These are phyloP conservation scores for Paraphoma chrysanthemicola DNA, from an alignment of 2,329 filamentous ascomycete species.

Conservation along the genomic window DNA sequence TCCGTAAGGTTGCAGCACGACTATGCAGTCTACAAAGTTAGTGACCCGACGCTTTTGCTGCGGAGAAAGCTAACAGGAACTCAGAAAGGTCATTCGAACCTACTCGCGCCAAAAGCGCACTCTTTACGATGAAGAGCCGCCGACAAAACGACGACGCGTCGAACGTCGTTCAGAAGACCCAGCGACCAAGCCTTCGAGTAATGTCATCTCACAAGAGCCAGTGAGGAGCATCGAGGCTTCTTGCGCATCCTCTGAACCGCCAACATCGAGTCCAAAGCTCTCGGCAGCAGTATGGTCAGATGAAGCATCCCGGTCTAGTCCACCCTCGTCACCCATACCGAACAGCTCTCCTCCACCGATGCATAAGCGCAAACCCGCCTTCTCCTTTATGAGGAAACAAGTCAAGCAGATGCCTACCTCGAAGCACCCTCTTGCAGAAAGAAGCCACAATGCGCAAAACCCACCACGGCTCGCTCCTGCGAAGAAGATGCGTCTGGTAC, in stretches of 20 bases:
- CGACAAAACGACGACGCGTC: slow-evolving; percentile 48
- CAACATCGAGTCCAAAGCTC: slow-evolving; percentile 42
- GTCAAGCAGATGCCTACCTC: slow-evolving; percentile 14
- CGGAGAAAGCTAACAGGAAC: slow-evolving; percentile 15
- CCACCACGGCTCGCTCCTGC: slow-evolving; percentile 33
- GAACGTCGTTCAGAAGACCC: slow-evolving; percentile 14
- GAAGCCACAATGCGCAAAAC: slow-evolving; percentile 43
- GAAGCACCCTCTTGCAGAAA: slow-evolving; percentile 31
- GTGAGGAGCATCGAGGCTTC: not conserved
- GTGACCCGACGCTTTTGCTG: not conserved
- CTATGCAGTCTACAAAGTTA: slow-evolving; percentile 32
- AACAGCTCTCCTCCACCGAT: slow-evolving; percentile 31
- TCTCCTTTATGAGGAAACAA: slow-evolving; percentile 53
- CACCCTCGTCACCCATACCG: slow-evolving; percentile 39
- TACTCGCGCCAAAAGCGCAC: slow-evolving; percentile 45
- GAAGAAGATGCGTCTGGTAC: slow-evolving; percentile 54
- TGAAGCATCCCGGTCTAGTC: slow-evolving; percentile 39
- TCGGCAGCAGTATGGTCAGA: slow-evolving; percentile 50
- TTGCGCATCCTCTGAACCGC: slow-evolving; percentile 16
- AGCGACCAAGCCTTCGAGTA: not conserved
- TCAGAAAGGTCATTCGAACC: slow-evolving; percentile 41
- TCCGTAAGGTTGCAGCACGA: slow-evolving; percentile 20
- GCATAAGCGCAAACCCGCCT: slow-evolving; percentile 54
- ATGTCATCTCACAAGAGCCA: slow-evolving; percentile 9
- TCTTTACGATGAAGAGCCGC: slow-evolving; percentile 39